Base-by-base conservation (phyloP, 2,329 filamentous ascomycete species). In the Xylariomycetidae sp. region DNA sequence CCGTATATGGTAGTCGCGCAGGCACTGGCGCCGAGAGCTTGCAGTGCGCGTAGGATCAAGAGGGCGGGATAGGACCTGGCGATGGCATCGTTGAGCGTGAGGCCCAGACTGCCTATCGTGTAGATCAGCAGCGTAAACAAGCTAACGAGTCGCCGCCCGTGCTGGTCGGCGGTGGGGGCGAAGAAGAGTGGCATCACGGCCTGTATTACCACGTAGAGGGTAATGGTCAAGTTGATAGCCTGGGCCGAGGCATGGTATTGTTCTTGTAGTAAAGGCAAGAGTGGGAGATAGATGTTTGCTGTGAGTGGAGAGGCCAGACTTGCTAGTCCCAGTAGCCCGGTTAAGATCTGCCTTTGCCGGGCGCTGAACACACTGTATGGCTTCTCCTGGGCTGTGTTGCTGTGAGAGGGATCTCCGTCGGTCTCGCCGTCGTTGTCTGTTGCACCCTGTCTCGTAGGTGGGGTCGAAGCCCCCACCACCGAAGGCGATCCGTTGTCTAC, bases 61-160 rank as follows among this genome's bases (percentile, higher is more conserved):
- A 46, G 33, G 2, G 31, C 38, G 3, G 27, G 33, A 30, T 46
- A 45, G 20, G 8, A 8, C n/a, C n/a, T n/a, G n/a, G n/a, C n/a
- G n/a, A n/a, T n/a, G 20, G 20, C 8, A 8, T 23, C n/a, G 20
- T 8, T 23, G 20, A 23, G 20, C 8, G 20, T 23, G n/a, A 23
- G 20, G n/a, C 20, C 20, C 20, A 23, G 20, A n/a, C 20, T 23
- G n/a, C 20, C 20, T 23, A 23, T 8, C 8, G 20, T n/a, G 20
- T 23, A 23, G 8, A 23, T 8, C 20, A n/a, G 8, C 8, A n/a
- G 8, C 20, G n/a, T 8, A 8, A 23, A n/a, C 20, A 23, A 23
- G n/a, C 8, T 8, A 8, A 23, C 20, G 20, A n/a, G 20, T 8
- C 20, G 20, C 8, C 20, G 20, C 20, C 20, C 20, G 20, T 8